Evolutionary conservation across 805 yeast genomes (phyloP).

Genomic region (Hanseniaspora mollemarum): DNA sequence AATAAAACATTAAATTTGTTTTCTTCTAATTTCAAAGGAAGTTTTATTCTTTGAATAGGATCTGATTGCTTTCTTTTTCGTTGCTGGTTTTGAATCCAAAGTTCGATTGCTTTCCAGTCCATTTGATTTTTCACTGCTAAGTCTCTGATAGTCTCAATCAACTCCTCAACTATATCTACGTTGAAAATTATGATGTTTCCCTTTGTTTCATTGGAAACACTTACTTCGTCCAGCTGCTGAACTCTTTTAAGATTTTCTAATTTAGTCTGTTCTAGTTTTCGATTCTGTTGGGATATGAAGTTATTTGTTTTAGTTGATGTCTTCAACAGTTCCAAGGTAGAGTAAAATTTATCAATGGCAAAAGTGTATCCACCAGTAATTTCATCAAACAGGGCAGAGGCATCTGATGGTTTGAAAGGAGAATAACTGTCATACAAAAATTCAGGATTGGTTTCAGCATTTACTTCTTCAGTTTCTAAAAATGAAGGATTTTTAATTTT

Average conservation of each 20-base stretch:
- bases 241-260: constrained; percentile 62
- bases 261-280: constrained; percentile 62
- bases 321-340: constrained; percentile 73
- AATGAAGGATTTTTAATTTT: constrained; percentile 42
- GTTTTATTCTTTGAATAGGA: constrained; percentile 49
- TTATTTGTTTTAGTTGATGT: constrained; percentile 62
- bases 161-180: constrained; percentile 61
- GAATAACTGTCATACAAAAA: constrained; percentile 54
- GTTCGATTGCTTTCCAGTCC: constrained; percentile 89
- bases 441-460: constrained; percentile 29
- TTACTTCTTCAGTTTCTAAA: constrained; percentile 30
- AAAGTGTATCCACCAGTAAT: constrained; percentile 56
- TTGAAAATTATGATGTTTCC: constrained; percentile 64
- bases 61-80: constrained; percentile 36
- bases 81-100: constrained; percentile 58
- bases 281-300: constrained; percentile 64
- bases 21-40: constrained; percentile 60
- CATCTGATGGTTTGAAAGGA: constrained; percentile 47
- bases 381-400: constrained; percentile 32
- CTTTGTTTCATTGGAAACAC: constrained; percentile 48
- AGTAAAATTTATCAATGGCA: constrained; percentile 73
- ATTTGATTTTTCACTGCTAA: constrained; percentile 61
- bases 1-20: constrained; percentile 52
- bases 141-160: constrained; percentile 53
- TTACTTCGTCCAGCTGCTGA: constrained; percentile 50